Conservation (phyloP, 2,329 filamentous ascomycete genomes). For the Talaromyces rugulosus region DNA sequence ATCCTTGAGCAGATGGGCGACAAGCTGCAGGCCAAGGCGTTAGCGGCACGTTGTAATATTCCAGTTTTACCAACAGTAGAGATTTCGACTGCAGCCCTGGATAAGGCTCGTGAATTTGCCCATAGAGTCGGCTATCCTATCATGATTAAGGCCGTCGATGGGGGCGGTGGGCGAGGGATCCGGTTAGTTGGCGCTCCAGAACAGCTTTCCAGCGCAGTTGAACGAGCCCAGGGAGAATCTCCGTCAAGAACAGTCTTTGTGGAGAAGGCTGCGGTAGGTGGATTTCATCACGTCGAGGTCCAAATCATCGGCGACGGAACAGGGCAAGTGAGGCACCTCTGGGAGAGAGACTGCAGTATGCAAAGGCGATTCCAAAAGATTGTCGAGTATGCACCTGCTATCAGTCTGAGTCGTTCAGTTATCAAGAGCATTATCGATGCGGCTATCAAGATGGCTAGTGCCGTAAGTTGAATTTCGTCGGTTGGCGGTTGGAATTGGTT, state of each 20-base stretch:
- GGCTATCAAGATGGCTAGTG: conserved; percentile 50
- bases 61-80: conserved; percentile 49
- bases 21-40: conserved; percentile 50
- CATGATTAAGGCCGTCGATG: conserved; percentile 63
- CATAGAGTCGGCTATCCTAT: conserved; percentile 49
- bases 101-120: conserved; percentile 56
- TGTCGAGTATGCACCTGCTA: conserved; percentile 56
- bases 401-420: conserved; percentile 43
- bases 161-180: conserved; percentile 59
- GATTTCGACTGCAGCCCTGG: conserved; percentile 39
- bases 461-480: conserved; percentile 25
- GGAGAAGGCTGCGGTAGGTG: conserved; percentile 59
- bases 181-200: conserved; percentile 45
- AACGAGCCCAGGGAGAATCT: conserved; percentile 54
- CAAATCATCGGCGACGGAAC: conserved; percentile 54
- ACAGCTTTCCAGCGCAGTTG: conserved; percentile 45
- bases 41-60: conserved; percentile 50
- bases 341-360: conserved; percentile 59
- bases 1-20: conserved; percentile 55
- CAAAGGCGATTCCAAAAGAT: conserved; percentile 60
- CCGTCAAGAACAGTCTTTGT: conserved; percentile 56
- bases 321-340: conserved; percentile 51
- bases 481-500: conserved; percentile 15
- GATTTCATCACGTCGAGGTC: conserved; percentile 59
- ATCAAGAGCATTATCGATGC: conserved; percentile 50